phyloP scores from a whole-genome alignment of 176 grass and related monocot genomes.

The Rhipidocladum racemiflorum region DNA sequence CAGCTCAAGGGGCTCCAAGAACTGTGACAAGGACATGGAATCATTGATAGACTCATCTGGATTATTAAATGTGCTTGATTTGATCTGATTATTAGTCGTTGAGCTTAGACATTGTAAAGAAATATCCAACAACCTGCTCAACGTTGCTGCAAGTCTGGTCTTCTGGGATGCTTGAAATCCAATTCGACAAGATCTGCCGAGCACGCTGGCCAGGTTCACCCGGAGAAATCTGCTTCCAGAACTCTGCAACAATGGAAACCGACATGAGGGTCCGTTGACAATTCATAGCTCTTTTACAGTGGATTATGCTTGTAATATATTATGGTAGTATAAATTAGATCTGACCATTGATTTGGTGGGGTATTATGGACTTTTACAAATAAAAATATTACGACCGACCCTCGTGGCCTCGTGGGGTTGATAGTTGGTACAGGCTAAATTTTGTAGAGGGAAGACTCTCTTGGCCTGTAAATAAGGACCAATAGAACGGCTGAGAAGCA shows the following conservation, averaged over 20 bases:
- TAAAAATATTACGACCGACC: too few species aligned
- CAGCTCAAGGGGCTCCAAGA: conserved; percentile 78
- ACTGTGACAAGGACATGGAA: conserved; percentile 16
- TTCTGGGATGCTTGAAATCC: conserved; percentile 51
- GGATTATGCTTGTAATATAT: too few species aligned
- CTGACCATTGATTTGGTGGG: too few species aligned
- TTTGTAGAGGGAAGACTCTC: too few species aligned
- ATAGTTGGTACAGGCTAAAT: too few species aligned
- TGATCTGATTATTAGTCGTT: not conserved
- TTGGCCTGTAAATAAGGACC: too few species aligned
- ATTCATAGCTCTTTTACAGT: too few species aligned
- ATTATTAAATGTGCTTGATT: not conserved
- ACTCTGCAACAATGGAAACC: conserved; percentile 33
- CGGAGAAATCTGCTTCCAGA: conserved; percentile 71
- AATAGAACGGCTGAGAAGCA: too few species aligned
- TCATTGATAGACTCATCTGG: not conserved
- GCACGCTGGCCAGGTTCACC: conserved; percentile 66
- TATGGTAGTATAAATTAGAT: too few species aligned
- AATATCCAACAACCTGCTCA: conserved; percentile 44
- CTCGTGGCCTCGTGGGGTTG: too few species aligned
- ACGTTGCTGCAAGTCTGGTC: conserved; percentile 49
- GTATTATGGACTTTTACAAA: too few species aligned
- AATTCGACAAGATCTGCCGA: conserved; percentile 52
- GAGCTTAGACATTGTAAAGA: not conserved
- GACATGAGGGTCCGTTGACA: not conserved